Conservation (phyloP, 352 stramenopile species). For the Globisporangium splendens region DNA sequence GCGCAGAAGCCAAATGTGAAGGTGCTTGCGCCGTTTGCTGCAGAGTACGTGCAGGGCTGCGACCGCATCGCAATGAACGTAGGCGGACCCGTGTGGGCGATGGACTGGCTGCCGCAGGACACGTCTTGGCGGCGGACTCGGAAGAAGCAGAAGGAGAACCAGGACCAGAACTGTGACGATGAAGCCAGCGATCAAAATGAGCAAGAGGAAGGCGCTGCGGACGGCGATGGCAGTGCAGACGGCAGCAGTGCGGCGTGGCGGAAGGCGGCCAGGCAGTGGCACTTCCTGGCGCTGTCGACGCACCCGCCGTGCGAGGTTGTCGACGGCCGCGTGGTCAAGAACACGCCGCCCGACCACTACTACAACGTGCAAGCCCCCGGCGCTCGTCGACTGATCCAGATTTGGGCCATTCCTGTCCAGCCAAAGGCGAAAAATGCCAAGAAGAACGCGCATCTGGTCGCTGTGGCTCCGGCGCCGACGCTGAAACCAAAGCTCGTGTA, state of each 20-base stretch:
- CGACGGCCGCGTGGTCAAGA: constrained; percentile 55
- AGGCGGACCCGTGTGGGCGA: constrained; percentile 73
- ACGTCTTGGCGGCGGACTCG: not conserved
- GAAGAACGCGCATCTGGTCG: not conserved
- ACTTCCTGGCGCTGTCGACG: constrained; percentile 56
- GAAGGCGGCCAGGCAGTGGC: constrained; percentile 34
- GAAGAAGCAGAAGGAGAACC: not conserved
- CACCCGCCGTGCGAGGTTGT: constrained; percentile 66
- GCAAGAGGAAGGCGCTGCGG: not conserved
- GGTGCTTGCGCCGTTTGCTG: constrained; percentile 49
- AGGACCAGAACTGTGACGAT: not conserved
- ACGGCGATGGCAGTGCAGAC: not conserved
- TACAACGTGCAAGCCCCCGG: constrained; percentile 42
- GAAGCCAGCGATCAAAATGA: too few relatives aligned
- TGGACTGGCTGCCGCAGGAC: constrained; percentile 63
- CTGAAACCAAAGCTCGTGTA: constrained; percentile 58
- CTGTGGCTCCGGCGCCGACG: not conserved
- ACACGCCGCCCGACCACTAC: constrained; percentile 71
- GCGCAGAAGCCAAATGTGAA: constrained; percentile 9
- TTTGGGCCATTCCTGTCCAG: constrained; percentile 67
- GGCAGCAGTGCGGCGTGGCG: not conserved
- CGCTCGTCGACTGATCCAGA: constrained; percentile 61
- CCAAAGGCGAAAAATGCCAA: not conserved
- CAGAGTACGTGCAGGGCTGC: constrained; percentile 22
- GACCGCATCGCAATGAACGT: constrained; percentile 58